Evolutionary conservation across 1,284 basidiomycete species (phyloP).

Genomic region (Cutaneotrichosporon spelunceum): DNA sequence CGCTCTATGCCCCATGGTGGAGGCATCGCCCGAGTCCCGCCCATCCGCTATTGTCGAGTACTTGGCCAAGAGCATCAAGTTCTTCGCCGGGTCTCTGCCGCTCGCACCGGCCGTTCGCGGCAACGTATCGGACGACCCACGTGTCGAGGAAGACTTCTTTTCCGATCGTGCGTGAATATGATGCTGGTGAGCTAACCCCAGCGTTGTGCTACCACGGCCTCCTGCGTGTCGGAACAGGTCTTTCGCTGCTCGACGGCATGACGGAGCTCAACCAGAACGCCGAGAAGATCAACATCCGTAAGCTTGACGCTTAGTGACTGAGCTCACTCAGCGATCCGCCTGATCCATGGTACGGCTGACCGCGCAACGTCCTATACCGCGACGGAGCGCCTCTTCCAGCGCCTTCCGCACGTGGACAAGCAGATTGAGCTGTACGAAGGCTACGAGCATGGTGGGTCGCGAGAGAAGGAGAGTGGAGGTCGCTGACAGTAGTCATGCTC

Average conservation of each 20-base stretch:
- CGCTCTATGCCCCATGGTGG: constrained; percentile 54
- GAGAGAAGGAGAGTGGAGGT: not conserved
- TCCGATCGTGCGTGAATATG: constrained; percentile 44
- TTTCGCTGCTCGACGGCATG: constrained; percentile 54
- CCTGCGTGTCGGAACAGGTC: constrained; percentile 54
- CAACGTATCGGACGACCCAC: constrained; percentile 56
- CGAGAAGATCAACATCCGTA: constrained; percentile 45
- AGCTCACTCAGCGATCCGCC: constrained; percentile 47
- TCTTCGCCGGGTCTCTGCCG: constrained; percentile 53
- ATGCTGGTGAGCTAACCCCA: constrained; percentile 20
- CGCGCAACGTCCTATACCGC: constrained; percentile 53
- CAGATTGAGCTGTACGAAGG: constrained; percentile 54
- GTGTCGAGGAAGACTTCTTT: constrained; percentile 53
- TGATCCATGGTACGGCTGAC: constrained; percentile 55
- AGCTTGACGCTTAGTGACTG: constrained; percentile 17
- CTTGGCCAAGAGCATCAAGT: constrained; percentile 47
- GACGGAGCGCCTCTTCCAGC: constrained; percentile 51
- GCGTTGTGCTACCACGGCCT: constrained; percentile 54
- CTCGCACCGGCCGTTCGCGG: constrained; percentile 53
- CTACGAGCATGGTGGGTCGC: constrained; percentile 53
- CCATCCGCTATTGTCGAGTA: constrained; percentile 49
- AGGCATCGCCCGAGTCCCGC: constrained; percentile 49
- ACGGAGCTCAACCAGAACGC: constrained; percentile 46
- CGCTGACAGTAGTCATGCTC: constrained; percentile 42
- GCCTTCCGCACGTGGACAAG: constrained; percentile 51